Evolutionary conservation across 139 green algal species (phyloP).

Genomic region (Chloropicon primus): DNA sequence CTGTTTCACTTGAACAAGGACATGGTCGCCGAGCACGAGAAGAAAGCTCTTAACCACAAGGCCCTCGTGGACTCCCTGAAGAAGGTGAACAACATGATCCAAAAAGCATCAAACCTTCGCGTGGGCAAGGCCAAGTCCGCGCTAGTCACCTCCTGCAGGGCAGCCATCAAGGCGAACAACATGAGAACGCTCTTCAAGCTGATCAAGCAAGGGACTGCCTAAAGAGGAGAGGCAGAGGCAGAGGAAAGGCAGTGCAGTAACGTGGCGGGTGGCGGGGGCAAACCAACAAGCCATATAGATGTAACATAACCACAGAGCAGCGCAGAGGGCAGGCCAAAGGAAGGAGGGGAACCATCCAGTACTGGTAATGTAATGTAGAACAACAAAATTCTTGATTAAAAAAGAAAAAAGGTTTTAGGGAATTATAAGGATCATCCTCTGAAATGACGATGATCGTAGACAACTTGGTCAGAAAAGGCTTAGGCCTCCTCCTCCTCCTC

Average conservation of each 20-base stretch:
- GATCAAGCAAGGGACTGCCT: slow-evolving; percentile 25
- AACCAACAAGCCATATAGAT: too few relatives aligned
- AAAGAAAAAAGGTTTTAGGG: not conserved
- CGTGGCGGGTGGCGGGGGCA: too few relatives aligned
- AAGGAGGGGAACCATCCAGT: too few relatives aligned
- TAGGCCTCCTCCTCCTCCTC: slow-evolving; percentile 26
- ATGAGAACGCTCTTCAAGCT: slow-evolving; percentile 41
- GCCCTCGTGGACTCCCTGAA: slow-evolving; percentile 42
- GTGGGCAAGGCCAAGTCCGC: slow-evolving; percentile 28
- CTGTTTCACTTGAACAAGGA: slow-evolving; percentile 57
- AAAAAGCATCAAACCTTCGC: slow-evolving; percentile 40
- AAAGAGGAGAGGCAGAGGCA: not conserved
- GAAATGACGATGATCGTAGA: not conserved
- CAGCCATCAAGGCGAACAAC: slow-evolving; percentile 51
- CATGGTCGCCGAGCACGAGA: slow-evolving; percentile 47
- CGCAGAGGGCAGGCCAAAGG: too few relatives aligned
- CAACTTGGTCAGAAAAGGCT: not conserved
- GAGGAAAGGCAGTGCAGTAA: too few relatives aligned
- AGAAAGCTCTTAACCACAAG: slow-evolving; percentile 43
- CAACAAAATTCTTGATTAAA: not conserved
- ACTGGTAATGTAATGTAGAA: too few relatives aligned
- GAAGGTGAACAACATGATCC: slow-evolving; percentile 62
- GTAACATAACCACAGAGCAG: too few relatives aligned
- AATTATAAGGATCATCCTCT: not conserved
- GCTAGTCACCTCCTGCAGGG: slow-evolving; percentile 41